Percentiles rank a stretch among this genome's conserved stretches.
These are phyloP conservation scores for Arthrobotrys conoides DNA, from an alignment of 2,329 filamentous ascomycete species.

Conservation along the genomic window DNA sequence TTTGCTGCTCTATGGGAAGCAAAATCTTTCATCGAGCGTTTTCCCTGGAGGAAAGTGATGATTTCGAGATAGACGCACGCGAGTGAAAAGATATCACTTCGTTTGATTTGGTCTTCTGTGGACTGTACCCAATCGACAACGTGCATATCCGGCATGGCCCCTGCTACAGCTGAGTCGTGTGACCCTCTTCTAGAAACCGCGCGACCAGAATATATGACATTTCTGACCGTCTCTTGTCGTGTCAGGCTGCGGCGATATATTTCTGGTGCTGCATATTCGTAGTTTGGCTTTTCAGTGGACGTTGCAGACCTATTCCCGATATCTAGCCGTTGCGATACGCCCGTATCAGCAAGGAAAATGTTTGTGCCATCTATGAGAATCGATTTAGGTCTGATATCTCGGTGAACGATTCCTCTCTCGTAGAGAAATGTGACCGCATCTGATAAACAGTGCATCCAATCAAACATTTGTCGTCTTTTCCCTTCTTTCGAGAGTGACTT, in stretches of 20 bases:
- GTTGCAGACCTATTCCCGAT: conserved; percentile 42
- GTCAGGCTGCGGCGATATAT: conserved; percentile 67
- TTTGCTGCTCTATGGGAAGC: conserved; percentile 77
- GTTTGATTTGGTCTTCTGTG: conserved; percentile 66
- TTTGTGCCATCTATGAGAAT: conserved; percentile 76
- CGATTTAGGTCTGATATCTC: conserved; percentile 79
- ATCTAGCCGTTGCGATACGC: conserved; percentile 57
- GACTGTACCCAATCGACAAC: conserved; percentile 57
- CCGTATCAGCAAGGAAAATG: conserved; percentile 77
- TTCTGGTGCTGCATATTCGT: conserved; percentile 81
- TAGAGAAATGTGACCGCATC: conserved; percentile 80
- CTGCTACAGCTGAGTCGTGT: conserved; percentile 39
- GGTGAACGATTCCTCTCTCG: conserved; percentile 75
- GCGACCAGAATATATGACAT: conserved; percentile 53
- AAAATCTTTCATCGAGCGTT: conserved; percentile 74
- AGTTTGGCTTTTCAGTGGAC: conserved; percentile 76
- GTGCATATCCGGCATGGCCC: conserved; percentile 40
- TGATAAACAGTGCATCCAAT: conserved; percentile 81
- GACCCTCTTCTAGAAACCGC: conserved; percentile 46
- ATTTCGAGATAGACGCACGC: conserved; percentile 80
- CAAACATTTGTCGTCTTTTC: conserved; percentile 75
- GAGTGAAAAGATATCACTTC: conserved; percentile 79
- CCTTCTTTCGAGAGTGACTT: conserved; percentile 75
- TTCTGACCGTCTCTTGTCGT: conserved; percentile 50
- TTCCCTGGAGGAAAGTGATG: conserved; percentile 79